Evolutionary conservation across 352 stramenopile genomes (phyloP), one percentile per base, ranked within the genome.

Genomic region (Globisporangium apiculatum): DNA sequence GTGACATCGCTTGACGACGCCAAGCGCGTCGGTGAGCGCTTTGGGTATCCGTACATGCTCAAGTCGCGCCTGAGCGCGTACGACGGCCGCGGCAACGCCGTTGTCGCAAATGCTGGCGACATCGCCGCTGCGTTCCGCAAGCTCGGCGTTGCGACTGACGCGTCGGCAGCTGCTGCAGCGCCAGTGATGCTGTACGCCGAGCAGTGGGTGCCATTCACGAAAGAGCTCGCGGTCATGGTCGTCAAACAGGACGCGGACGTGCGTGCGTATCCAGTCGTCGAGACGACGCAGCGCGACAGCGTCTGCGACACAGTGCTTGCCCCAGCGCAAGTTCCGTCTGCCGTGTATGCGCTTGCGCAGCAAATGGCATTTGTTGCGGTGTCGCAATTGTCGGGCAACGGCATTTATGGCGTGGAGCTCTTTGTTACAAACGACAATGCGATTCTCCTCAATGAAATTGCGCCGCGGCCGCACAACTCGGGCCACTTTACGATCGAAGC

Each of bases 401-500:
- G 92, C 35, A 91, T 97, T 55, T 99, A 98, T 78, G 96, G 96
- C 52, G 96, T 99, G 5, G 97, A 99, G 79, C 73, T 99, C 24
- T 99, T 99, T 72, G 67, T 98, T 38, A 94, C 96, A 37, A 72
- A 77, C 1, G 86, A 86, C 17, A 69, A 70, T 50, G 66, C 84
- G 24, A 88, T 99, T 14, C 68, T 98, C 18, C 74, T 99, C 31
- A 99, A 99, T 65, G 97, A 99, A 71, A 95, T 99, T 43, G 97
- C 97, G 6, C 94, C 93, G 9, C 81, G 97, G 3, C 97, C 97
- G 36, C 97, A 99, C 79, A 99, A 99, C 77, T 98, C 96, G n/a
- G 96, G 96, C n/a, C 97, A 99, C 76, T 99, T 99, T 76, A 99
- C 96, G 46, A 98, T 99, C 71, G 96, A 99, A 73, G 96, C 96